Base-by-base conservation (phyloP, 2,329 filamentous ascomycete genomes). In the Blumeria graminis region DNA sequence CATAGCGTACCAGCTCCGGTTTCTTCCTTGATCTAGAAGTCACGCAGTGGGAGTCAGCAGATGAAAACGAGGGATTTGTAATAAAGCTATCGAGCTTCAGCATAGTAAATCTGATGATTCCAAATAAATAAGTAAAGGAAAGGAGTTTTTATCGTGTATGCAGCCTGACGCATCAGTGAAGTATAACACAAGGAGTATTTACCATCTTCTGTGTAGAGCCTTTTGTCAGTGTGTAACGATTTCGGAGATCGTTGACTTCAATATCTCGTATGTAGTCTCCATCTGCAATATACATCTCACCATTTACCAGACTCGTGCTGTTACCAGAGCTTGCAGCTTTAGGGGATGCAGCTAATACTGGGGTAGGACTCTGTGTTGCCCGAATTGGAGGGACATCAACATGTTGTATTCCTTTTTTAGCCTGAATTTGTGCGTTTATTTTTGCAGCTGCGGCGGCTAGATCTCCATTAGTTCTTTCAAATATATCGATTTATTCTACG, bases 191-290 rank as follows among this genome's bases (percentile, higher is more conserved):
- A 76, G 78, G 77, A 71, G 71, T 82, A 89, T 84, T 94, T 95
- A 98, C 92, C 90, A 92, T 94, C 80, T 94, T 94, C 76, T 96
- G 92, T 62, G 88, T 94, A 65, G 87, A 85, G 66, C 89, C 88
- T 75, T 95, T 96, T 61, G 90, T 98, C 72, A 98, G 77, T 69
- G 89, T 84, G 70, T 98, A 98, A 64, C 90, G 86, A 69, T 96
- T 98, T 61, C 90, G 84, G 66, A 96, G 72, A 70, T 96, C 90
- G 70, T 98, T 98, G 74, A 98, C 87, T 74, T 96, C 92, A 66
- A 98, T 94, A 67, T 98, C 92, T 70, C 93, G 92, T 71, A 98
- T 96, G 69, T 86, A 96, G 71, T 98, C 92, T 65, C 92, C 92
- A 68, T 96, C 92, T 60, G 89, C 84, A 64, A 94, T 84, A 68